Evolutionary conservation across 1,284 basidiomycete genomes (phyloP), one percentile per base, ranked within the genome.

Genomic region (Amylostereum chailletii): DNA sequence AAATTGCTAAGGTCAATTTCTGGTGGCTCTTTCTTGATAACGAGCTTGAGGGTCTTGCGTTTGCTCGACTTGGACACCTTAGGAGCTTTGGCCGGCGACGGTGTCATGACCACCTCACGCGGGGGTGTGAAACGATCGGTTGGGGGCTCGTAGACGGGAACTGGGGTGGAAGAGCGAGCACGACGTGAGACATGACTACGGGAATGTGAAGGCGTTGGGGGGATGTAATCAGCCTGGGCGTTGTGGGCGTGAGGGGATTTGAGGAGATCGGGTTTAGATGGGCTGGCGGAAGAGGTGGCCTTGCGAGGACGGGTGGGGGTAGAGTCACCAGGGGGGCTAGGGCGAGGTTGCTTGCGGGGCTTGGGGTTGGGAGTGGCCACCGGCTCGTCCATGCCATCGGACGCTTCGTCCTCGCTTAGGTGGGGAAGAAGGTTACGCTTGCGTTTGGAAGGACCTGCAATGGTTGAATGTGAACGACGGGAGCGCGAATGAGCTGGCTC

Each of bases 41-140:
- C 55, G 39, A 71, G 45, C 32, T 60, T 58, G 36, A 65, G 58
- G 50, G 47, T 64, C 46, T 67, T 71, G 41, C 68, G 69, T 48
- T 66, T 70, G 51, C 65, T 56, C 5, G 69, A 64, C 53, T 67
- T 71, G 3, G 65, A 62, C 1, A 63, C 57, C 39, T 60, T 58
- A 6, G 63, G 62, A 29, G 60, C 49, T 27, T 40, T 40, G 11
- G 39, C 29, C 5, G 39, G 39, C 6, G 39, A 40, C 11, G 79
- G 72, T 3, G 72, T 71, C 48, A 76, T 60, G 46, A 77, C 64
- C 41, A 85, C 71, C 55, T 81, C 76, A 40, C 77, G 72, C 0
- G 85, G 85, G 1, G 85, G 81, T 0, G 81, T 83, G 58, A 83
- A 83, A n/a, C 76, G 71, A 49, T 83, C 81, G 0, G 60, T 56